phyloP scores from a whole-genome alignment of 345 rosid species.

The Eucalyptus cloeziana region DNA sequence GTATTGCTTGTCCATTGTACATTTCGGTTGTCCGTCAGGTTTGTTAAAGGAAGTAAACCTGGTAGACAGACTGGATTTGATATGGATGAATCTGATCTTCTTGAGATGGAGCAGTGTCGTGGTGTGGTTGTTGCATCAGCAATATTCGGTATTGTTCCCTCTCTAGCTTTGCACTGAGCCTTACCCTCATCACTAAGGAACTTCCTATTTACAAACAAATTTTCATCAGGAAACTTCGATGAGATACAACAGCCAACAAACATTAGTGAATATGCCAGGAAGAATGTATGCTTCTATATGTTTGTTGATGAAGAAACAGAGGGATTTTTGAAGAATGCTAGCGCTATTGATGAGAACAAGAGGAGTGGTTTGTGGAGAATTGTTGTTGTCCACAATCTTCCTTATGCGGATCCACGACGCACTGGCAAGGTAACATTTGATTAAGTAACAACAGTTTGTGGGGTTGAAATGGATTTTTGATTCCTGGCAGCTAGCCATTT shows the following conservation, averaged over 20 bases:
- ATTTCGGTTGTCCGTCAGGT: slow-evolving; percentile 22
- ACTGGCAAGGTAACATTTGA: slow-evolving; percentile 65
- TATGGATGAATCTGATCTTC: slow-evolving; percentile 72
- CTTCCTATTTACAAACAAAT: not conserved
- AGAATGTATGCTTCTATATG: slow-evolving; percentile 85
- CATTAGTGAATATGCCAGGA: slow-evolving; percentile 63
- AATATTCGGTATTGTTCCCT: slow-evolving; percentile 61
- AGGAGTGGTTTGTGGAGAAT: slow-evolving; percentile 89
- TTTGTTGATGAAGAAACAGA: slow-evolving; percentile 96
- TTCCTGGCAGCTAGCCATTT: not conserved
- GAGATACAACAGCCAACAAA: slow-evolving; percentile 75
- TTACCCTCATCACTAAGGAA: not conserved
- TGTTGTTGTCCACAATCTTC: slow-evolving; percentile 78
- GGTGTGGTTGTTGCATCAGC: slow-evolving; percentile 96
- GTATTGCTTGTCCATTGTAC: not conserved
- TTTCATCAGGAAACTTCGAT: slow-evolving; percentile 78
- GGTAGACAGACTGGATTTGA: slow-evolving; percentile 81
- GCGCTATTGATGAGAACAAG: slow-evolving; percentile 38
- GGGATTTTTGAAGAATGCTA: slow-evolving; percentile 50
- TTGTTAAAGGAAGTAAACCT: slow-evolving; percentile 80
- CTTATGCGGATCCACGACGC: slow-evolving; percentile 84
- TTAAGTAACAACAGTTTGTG: not conserved
- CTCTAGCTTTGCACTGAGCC: not conserved
- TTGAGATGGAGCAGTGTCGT: slow-evolving; percentile 77
- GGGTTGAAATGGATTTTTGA: not conserved